phyloP scores from a whole-genome alignment of 2,329 filamentous ascomycete species.

The Ascochyta fabae region DNA sequence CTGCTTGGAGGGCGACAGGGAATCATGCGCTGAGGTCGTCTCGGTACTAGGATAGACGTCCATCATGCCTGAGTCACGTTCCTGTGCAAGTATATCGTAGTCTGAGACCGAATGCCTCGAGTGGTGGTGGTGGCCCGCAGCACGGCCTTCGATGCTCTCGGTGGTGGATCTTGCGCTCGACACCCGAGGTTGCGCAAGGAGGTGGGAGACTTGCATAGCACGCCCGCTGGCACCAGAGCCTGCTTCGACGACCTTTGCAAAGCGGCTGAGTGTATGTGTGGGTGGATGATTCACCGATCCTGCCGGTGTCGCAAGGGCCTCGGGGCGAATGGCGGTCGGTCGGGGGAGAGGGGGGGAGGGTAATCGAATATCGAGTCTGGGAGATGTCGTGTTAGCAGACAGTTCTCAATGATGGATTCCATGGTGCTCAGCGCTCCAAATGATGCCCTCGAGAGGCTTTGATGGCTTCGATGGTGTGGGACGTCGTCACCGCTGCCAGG shows the following conservation, averaged over 20 bases:
- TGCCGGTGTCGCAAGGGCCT: conserved; percentile 50
- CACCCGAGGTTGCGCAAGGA: conserved; percentile 36
- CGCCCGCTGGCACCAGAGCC: conserved; percentile 10
- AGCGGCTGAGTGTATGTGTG: conserved; percentile 26
- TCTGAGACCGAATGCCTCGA: conserved; percentile 29
- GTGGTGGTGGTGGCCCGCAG: conserved; percentile 40
- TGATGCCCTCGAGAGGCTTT: conserved; percentile 25
- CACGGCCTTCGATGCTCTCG: conserved; percentile 33
- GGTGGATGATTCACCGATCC: conserved; percentile 42
- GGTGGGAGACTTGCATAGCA: conserved; percentile 43
- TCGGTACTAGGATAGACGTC: conserved; percentile 48
- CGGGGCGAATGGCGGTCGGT: conserved; percentile 40
- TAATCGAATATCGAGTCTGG: conserved; percentile 31
- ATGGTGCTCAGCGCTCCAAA: conserved; percentile 25
- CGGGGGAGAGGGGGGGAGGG: conserved; percentile 23
- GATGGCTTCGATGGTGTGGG: conserved; percentile 31
- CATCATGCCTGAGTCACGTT: conserved; percentile 40
- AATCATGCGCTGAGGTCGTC: conserved; percentile 38
- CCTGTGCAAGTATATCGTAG: conserved; percentile 39
- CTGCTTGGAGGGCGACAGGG: conserved; percentile 47
- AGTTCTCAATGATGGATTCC: conserved; percentile 25
- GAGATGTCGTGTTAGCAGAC: conserved; percentile 29
- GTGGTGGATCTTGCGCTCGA: conserved; percentile 36
- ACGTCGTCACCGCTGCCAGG: conserved; percentile 40
- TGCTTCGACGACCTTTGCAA: conserved; percentile 26